Percentiles rank a stretch among this genome's conserved stretches.
phyloP scores from a whole-genome alignment of 2,329 filamentous ascomycete genomes.

The Ampelomyces quisqualis region DNA sequence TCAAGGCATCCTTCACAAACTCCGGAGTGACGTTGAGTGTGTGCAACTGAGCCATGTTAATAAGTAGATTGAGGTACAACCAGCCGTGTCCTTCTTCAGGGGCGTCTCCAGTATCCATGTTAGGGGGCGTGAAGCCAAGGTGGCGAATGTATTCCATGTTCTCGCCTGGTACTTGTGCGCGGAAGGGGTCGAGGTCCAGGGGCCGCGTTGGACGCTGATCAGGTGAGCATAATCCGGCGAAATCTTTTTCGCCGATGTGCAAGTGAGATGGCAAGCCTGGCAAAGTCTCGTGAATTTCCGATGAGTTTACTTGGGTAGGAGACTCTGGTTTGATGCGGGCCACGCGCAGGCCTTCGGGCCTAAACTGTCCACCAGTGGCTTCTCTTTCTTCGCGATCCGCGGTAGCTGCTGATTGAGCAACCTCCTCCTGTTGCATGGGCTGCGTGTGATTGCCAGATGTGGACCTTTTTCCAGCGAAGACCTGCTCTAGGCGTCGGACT shows the following conservation, averaged over 20 bases:
- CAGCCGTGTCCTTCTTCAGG: conserved; percentile 70
- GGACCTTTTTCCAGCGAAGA: conserved; percentile 72
- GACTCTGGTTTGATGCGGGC: conserved; percentile 47
- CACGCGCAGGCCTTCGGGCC: conserved; percentile 49
- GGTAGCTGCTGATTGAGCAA: conserved; percentile 56
- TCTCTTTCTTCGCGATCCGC: conserved; percentile 48
- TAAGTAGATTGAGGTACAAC: conserved; percentile 79
- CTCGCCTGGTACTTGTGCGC: conserved; percentile 71
- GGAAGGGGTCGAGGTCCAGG: conserved; percentile 73
- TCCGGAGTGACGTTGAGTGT: conserved; percentile 79
- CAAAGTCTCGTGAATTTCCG: conserved; percentile 15
- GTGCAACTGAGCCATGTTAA: conserved; percentile 80
- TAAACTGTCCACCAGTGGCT: conserved; percentile 39
- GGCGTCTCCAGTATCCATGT: conserved; percentile 52
- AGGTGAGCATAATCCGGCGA: conserved; percentile 43
- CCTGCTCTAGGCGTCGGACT: conserved; percentile 72
- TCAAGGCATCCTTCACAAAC: conserved; percentile 72
- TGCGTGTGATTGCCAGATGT: conserved; percentile 49
- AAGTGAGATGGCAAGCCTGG: conserved; percentile 21
- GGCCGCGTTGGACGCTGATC: conserved; percentile 78
- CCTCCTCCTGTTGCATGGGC: conserved; percentile 58
- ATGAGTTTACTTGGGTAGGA: conserved; percentile 14
- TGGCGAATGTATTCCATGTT: conserved; percentile 80
- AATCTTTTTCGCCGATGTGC: conserved; percentile 28
- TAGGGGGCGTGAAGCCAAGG: conserved; percentile 65